Evolutionary conservation across 768 basidiomycete species (phyloP), one percentile per base, ranked within the genome.

Genomic region (Cyclocybe aegerita): DNA sequence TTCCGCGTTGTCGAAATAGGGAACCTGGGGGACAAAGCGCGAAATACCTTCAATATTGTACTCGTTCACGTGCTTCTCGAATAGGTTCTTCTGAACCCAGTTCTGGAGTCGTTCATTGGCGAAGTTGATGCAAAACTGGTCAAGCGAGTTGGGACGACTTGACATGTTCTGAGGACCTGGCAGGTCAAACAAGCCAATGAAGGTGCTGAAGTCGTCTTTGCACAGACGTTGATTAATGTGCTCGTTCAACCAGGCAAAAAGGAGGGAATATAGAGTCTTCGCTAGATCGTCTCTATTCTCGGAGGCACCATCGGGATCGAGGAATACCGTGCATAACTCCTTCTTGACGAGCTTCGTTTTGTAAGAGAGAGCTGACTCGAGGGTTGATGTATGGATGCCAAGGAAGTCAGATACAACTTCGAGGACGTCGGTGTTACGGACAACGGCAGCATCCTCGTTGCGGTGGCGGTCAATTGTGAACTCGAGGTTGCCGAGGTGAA

Each of bases 171-270:
- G 93, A 4, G 89, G 81, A 4, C 96, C 94, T 2, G 96, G 94
- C 9, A 98, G 82, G 66, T 99, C 94, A 62, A 98, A 88, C 33
- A 98, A 78, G 7, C 93, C 92, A 57, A 98, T 87, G 71, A 95
- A 97, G 2, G 90, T 91, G 3, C 80, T 76, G 56, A 93, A 99
- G 63, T 97, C 93, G 35, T 98, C 95, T 16, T 86, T 83, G 74
- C 94, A 97, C 11, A 99, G 82, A 36, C 90, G 89, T 59, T 97
- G 89, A 65, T 98, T 98, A 74, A 98, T 87, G 64, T 92, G 82
- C 64, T 98, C 97, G 65, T 95, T 96, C 52, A 98, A 70, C 95
- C 95, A 98, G 2, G 92, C 85, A 61, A 98, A 98, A 14, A 98
- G 80, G 2, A 99, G 81, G 4, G 93, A 93, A 65, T 98, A 98